Base-by-base conservation (phyloP, 768 basidiomycete genomes). In the Boletellus emodensis region DNA sequence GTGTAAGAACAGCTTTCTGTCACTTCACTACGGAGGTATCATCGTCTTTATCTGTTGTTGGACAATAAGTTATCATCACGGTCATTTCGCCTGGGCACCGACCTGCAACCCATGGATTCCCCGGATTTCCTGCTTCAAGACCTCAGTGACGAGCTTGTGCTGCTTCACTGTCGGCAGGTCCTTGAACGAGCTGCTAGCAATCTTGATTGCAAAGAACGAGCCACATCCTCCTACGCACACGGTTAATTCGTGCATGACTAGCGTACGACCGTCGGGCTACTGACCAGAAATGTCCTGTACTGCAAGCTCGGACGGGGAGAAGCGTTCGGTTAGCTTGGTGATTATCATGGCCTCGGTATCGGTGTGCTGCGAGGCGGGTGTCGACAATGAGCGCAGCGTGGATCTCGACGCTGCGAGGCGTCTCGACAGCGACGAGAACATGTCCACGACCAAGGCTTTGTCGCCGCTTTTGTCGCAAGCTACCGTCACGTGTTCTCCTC, bases 281-380 rank as follows among this genome's bases (percentile, higher is more conserved):
- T 54, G 20, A 94, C 95, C 95, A 24, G 94, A 98, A n/a, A 94
- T 81, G 68, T 99, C 95, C 71, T 94, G 85, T 2, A 98, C 94
- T 53, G 83, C 79, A 17, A 98, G 72, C 52, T 85, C 79, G 13
- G 85, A 81, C 10, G 94, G 90, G n/a, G 77, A 71, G 66, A 99
- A 92, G 60, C 71, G 80, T 36, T 81, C 77, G 12, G 75, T 76
- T 26, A 98, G 73, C 70, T 95, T 97, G 20, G 74, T 55, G 76
- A 75, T 46, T 95, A 94, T 49, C 67, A 67, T 53, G 74, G 72
- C 70, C 56, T 82, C 75, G 22, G 75, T 70, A 13, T 76, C 63
- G 28, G 44, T 57, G 32, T 38, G 53, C 61, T 56, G 67, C 44
- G 57, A 57, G 15, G 61, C 60, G 37, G 59, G 43, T 46, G 51